These are phyloP conservation scores for Diplotaxis tenuifolia DNA, from an alignment of 345 rosid species.

Conservation along the genomic window DNA sequence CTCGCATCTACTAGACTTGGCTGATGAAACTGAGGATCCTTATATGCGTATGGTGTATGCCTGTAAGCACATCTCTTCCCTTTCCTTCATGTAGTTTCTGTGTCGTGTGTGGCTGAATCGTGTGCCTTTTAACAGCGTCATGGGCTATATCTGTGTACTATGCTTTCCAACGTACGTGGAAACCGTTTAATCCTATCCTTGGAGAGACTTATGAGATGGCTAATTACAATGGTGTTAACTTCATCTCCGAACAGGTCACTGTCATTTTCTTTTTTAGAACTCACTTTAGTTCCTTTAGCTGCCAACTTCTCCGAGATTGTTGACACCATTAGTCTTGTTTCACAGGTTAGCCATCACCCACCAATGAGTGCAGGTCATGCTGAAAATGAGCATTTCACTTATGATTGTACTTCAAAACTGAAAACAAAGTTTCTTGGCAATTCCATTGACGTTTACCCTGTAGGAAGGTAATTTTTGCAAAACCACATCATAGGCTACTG, in stretches of 20 bases:
- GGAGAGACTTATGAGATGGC: conserved; percentile 95
- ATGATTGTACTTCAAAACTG: conserved; percentile 76
- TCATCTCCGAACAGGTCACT: conserved; percentile 78
- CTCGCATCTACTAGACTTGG: conserved; percentile 77
- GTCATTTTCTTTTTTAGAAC: conserved; percentile 8
- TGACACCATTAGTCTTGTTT: conserved; percentile 19
- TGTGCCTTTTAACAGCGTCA: conserved; percentile 55
- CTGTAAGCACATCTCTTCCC: conserved; percentile 44
- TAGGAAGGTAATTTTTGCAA: conserved; percentile 52
- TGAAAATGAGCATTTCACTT: conserved; percentile 76
- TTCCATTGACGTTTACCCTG: conserved; percentile 74
- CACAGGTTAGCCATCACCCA: conserved; percentile 85
- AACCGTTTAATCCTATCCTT: conserved; percentile 97
- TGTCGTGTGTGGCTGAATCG: conserved; percentile 8
- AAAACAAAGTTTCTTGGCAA: conserved; percentile 80
- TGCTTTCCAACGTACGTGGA: conserved; percentile 91
- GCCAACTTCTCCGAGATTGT: background rate
- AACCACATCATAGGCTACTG: background rate
- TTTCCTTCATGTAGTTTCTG: background rate
- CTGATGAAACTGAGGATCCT: conserved; percentile 95
- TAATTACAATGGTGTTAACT: conserved; percentile 69
- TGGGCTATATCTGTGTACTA: conserved; percentile 92
- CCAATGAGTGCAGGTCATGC: conserved; percentile 84
- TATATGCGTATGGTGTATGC: conserved; percentile 92
- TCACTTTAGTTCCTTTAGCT: background rate